A percentile compares a stretch with the other conserved stretches of the same genome.
phyloP scores from a whole-genome alignment of 495 filamentous ascomycete genomes.

The Rostrohypoxylon terebratum region DNA sequence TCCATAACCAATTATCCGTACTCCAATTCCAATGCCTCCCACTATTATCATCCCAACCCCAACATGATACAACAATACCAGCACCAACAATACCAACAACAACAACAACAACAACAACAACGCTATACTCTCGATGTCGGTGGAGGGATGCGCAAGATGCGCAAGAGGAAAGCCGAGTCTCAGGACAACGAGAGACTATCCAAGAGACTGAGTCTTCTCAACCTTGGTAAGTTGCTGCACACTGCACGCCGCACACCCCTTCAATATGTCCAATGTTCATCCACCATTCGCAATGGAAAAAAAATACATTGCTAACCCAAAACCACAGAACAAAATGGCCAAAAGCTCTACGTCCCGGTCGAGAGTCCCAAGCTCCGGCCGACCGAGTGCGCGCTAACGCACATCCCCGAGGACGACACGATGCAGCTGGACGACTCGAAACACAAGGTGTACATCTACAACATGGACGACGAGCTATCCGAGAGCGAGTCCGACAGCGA shows the following conservation, averaged over 20 bases:
- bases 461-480: constrained; percentile 87
- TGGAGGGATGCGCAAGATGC: constrained; percentile 51
- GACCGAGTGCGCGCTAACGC: constrained; percentile 20
- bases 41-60: constrained; percentile 21
- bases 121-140: constrained; percentile 31
- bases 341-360: constrained; percentile 68
- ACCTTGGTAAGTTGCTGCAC: constrained; percentile 71
- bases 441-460: constrained; percentile 88
- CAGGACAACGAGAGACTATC: constrained; percentile 69
- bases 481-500: constrained; percentile 54
- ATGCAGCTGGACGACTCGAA: constrained; percentile 93
- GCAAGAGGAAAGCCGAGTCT: constrained; percentile 66
- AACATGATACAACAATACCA: constrained; percentile 15
- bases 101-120: constrained; percentile 19
- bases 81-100: constrained; percentile 18
- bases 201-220: constrained; percentile 84
- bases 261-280: no score
- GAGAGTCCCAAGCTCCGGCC: constrained; percentile 51
- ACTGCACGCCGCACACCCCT: neutral
- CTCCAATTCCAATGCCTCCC: constrained; percentile 21
- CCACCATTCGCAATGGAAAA: constrained; percentile 8
- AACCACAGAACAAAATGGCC: constrained; percentile 63
- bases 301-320: constrained; percentile 17
- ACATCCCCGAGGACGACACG: constrained; percentile 60
- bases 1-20: constrained; percentile 27